Evolutionary conservation across 495 filamentous ascomycete species (phyloP).

Genomic region (Hapsidospora chrysogenum): DNA sequence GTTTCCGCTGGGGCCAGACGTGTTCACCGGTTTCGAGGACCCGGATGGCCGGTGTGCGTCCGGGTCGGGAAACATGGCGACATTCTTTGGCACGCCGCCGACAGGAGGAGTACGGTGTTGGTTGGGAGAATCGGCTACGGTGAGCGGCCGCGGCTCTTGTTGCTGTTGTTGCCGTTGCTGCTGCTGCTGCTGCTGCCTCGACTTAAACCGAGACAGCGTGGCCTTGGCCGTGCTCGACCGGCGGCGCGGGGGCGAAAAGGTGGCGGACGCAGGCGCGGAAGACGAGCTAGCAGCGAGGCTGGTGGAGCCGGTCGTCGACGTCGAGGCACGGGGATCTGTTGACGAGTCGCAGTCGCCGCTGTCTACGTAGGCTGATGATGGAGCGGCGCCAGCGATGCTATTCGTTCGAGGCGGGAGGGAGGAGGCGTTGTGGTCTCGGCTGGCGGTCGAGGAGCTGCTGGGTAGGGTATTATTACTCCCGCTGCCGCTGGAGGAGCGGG

Average conservation of each 20-base stretch:
- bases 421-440: too few relatives aligned
- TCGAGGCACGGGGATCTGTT: too few relatives aligned
- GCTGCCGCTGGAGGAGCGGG: too few relatives aligned
- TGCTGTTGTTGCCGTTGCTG: neutral
- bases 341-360: too few relatives aligned
- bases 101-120: too few relatives aligned
- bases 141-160: neutral
- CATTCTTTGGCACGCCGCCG: neutral
- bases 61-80: neutral
- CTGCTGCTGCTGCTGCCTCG: neutral
- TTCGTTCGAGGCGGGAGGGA: too few relatives aligned
- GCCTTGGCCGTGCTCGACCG: neutral
- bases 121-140: neutral
- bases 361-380: too few relatives aligned
- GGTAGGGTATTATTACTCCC: too few relatives aligned
- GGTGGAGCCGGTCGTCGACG: neutral
- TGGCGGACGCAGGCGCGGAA: neutral
- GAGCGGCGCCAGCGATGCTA: too few relatives aligned
- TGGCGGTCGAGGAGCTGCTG: too few relatives aligned
- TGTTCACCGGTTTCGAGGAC: neutral
- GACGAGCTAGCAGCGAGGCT: neutral
- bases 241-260: neutral
- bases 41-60: neutral
- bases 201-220: neutral
- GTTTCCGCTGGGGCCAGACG: too few relatives aligned